Conservation (phyloP, 371 early-diverging fungal genomes). For the Haplosporangium sp. region DNA sequence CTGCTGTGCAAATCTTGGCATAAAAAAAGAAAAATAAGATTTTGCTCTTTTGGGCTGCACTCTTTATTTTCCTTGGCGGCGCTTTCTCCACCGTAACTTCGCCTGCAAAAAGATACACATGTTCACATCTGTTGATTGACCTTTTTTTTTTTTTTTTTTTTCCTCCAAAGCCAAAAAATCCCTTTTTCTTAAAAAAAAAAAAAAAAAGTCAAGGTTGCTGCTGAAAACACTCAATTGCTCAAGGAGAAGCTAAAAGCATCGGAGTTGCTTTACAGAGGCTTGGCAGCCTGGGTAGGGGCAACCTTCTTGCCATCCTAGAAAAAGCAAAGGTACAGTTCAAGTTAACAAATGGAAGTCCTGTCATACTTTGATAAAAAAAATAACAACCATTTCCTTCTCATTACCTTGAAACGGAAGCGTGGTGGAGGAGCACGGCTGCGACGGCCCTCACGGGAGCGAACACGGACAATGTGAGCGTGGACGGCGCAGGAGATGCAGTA, state of each 20-base stretch:
- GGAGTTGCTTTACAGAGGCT: conserved; percentile 51
- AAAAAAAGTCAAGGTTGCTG: background rate
- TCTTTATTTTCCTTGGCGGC: background rate
- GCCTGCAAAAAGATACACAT: too few species aligned
- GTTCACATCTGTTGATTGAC: too few species aligned
- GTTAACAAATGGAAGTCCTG: too few species aligned
- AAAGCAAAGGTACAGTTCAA: background rate
- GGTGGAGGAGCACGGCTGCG: conserved; percentile 95
- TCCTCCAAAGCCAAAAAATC: background rate
- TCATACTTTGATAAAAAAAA: too few species aligned
- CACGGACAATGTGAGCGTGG: conserved; percentile 97
- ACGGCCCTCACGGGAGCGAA: conserved; percentile 91
- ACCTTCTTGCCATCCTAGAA: conserved; percentile 71
- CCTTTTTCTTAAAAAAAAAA: background rate
- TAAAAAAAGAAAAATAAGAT: background rate
- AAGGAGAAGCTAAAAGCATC: conserved; percentile 5
- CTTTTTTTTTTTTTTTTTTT: background rate
- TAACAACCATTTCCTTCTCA: background rate
- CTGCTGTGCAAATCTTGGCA: background rate
- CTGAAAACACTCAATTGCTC: conserved; percentile 5
- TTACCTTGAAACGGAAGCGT: conserved; percentile 85
- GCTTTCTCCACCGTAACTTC: too few species aligned
- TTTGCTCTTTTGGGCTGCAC: too few species aligned
- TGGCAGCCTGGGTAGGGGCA: conserved; percentile 57
- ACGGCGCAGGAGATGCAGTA: conserved; percentile 99